phyloP scores from a whole-genome alignment of 139 green algal species.

The Penium margaritaceum region DNA sequence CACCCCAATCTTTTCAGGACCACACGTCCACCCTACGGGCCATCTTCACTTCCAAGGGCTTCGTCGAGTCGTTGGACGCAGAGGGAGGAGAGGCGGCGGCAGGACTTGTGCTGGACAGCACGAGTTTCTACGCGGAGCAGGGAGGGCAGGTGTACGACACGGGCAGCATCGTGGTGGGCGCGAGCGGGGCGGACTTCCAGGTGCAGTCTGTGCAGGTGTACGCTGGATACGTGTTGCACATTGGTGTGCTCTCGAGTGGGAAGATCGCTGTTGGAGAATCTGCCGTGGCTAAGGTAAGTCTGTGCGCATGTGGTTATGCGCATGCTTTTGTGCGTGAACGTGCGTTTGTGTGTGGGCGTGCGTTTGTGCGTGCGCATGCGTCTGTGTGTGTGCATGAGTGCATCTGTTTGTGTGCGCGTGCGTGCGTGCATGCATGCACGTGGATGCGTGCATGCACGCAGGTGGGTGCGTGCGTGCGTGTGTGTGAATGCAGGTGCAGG shows the following conservation, averaged over 20 bases:
- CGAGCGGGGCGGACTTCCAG: conserved; percentile 13
- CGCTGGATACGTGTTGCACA: conserved; percentile 91
- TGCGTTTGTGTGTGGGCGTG: too few species aligned
- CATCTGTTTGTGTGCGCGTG: too few species aligned
- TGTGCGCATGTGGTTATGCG: too few species aligned
- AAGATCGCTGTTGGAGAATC: conserved; percentile 23
- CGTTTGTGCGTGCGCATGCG: too few species aligned
- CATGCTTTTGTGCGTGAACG: too few species aligned
- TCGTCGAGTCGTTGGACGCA: conserved; percentile 57
- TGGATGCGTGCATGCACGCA: too few species aligned
- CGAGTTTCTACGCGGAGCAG: conserved; percentile 85
- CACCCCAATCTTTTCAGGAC: conserved; percentile 13
- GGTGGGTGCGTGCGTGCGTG: too few species aligned
- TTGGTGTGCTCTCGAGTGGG: conserved; percentile 44
- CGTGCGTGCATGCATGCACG: too few species aligned
- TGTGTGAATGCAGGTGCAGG: too few species aligned
- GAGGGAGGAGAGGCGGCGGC: conserved; percentile 45
- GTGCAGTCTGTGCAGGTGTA: conserved; percentile 60
- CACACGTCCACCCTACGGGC: conserved; percentile 64
- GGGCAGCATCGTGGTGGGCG: conserved; percentile 51
- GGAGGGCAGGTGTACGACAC: conserved; percentile 80
- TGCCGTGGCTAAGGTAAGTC: too few species aligned
- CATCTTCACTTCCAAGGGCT: conserved; percentile 62
- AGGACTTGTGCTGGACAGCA: conserved; percentile 81
- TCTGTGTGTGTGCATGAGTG: too few species aligned